These are phyloP conservation scores for Cyberlindnera mississippiensis DNA, from an alignment of 805 yeast species.

Conservation along the genomic window DNA sequence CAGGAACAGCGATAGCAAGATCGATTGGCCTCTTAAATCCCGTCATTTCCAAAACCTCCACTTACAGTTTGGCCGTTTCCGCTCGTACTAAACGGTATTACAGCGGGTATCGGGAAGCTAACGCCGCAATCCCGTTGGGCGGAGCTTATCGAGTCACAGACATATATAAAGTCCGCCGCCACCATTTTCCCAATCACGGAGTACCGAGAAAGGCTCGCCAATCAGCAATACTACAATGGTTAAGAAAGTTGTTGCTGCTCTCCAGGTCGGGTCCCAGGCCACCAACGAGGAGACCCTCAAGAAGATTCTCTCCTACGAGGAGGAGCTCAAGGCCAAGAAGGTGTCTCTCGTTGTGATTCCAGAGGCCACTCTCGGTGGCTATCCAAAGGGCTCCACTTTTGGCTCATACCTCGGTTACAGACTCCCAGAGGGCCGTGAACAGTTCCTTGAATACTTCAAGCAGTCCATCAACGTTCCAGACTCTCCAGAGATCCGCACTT, in stretches of 20 bases:
- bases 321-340: conserved; percentile 30
- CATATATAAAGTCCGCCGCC: no score
- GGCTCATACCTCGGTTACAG: conserved; percentile 42
- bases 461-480: conserved; percentile 36
- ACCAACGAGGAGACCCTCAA: conserved; percentile 36
- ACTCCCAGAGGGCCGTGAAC: conserved; percentile 38
- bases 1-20: no score
- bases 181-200: no score
- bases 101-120: no score
- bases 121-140: no score
- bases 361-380: conserved; percentile 44
- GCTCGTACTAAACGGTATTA: no score
- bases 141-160: no score
- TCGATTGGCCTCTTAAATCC: no score
- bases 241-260: conserved; percentile 33
- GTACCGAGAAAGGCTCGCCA: no score
- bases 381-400: conserved; percentile 41
- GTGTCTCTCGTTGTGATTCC: conserved; percentile 41
- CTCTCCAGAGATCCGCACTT: conserved; percentile 30
- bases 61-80: no score
- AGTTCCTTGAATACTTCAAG: conserved; percentile 33
- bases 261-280: conserved; percentile 38
- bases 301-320: conserved; percentile 37
- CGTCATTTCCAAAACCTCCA: no score
- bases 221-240: conserved; percentile 1